These are phyloP conservation scores for Yamadazyma phyllophila DNA, from an alignment of 805 yeast genomes.

Conservation along the genomic window DNA sequence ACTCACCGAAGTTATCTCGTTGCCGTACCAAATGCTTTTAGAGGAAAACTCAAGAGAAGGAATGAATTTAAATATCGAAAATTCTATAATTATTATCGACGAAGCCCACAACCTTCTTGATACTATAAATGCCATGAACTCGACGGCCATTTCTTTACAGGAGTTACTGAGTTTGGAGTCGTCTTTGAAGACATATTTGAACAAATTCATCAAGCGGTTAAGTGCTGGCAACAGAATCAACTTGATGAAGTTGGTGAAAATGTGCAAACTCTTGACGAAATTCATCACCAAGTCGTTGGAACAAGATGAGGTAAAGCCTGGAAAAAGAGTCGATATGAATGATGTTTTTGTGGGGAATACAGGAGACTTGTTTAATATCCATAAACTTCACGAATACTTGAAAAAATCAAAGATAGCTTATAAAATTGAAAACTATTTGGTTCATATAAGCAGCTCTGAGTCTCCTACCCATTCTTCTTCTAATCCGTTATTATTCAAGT, in stretches of 20 bases:
- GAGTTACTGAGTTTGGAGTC: slow-evolving; percentile 47
- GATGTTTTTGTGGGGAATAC: slow-evolving; percentile 59
- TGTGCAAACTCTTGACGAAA: slow-evolving; percentile 49
- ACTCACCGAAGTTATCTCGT: slow-evolving; percentile 69
- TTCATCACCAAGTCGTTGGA: slow-evolving; percentile 40
- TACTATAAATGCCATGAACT: slow-evolving; percentile 66
- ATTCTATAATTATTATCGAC: slow-evolving; percentile 75
- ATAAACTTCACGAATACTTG: slow-evolving; percentile 63
- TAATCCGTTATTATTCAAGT: slow-evolving; percentile 61
- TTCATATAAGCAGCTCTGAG: slow-evolving; percentile 16
- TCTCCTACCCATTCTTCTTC: slow-evolving; percentile 17
- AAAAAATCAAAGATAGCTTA: slow-evolving; percentile 72
- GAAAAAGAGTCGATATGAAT: slow-evolving; percentile 48
- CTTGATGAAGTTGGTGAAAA: slow-evolving; percentile 58
- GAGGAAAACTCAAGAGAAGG: slow-evolving; percentile 59
- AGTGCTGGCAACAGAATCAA: slow-evolving; percentile 72
- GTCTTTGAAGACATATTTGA: slow-evolving; percentile 54
- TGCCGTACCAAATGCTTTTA: slow-evolving; percentile 80
- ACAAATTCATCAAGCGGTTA: slow-evolving; percentile 60
- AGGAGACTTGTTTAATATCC: slow-evolving; percentile 70
- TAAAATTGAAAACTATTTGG: slow-evolving; percentile 74
- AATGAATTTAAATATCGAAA: slow-evolving; percentile 55
- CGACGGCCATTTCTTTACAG: slow-evolving; percentile 50
- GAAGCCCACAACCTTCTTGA: slow-evolving; percentile 91
- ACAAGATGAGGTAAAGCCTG: slow-evolving; percentile 41